Evolutionary conservation across 805 yeast species (phyloP).

Genomic region (Pichia paraexigua): DNA sequence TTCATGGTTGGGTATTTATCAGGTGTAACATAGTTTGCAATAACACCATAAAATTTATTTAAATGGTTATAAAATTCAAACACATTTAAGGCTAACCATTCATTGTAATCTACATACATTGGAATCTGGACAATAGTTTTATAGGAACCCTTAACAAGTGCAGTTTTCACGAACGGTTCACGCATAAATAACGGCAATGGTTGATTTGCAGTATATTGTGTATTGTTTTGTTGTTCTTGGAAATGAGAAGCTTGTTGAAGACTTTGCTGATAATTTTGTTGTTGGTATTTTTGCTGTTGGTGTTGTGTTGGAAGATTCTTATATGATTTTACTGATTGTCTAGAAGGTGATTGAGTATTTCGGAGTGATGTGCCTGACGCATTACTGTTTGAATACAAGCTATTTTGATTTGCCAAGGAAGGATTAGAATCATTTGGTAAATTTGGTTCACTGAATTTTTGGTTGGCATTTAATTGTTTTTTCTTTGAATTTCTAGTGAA

Average conservation of each 20-base stretch:
- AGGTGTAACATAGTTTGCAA: slow-evolving; percentile 85
- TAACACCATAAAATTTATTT: slow-evolving; percentile 83
- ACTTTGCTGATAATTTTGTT: slow-evolving; percentile 12
- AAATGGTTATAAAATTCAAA: slow-evolving; percentile 84
- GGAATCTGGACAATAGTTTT: slow-evolving; percentile 94
- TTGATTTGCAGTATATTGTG: slow-evolving; percentile 14
- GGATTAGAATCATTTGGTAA: slow-evolving; percentile 14
- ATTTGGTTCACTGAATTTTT: slow-evolving; percentile 15
- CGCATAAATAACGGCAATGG: slow-evolving; percentile 63
- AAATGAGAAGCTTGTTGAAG: slow-evolving; percentile 11
- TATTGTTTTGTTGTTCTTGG: slow-evolving; percentile 13
- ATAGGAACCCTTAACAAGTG: slow-evolving; percentile 92
- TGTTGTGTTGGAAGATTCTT: slow-evolving; percentile 9
- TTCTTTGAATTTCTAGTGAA: slow-evolving; percentile 43
- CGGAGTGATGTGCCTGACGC: slow-evolving; percentile 41
- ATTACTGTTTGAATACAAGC: slow-evolving; percentile 32
- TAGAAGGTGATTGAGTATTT: slow-evolving; percentile 39
- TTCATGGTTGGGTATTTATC: slow-evolving; percentile 89
- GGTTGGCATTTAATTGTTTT: slow-evolving; percentile 20
- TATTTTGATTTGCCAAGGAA: slow-evolving; percentile 9
- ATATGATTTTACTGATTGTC: slow-evolving; percentile 33
- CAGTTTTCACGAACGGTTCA: slow-evolving; percentile 90
- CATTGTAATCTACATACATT: slow-evolving; percentile 87
- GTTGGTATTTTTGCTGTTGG: slow-evolving; percentile 18
- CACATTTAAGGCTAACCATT: slow-evolving; percentile 91